These are phyloP conservation scores for Juncus inflexus DNA, from an alignment of 176 grass and related monocot species.

Conservation along the genomic window DNA sequence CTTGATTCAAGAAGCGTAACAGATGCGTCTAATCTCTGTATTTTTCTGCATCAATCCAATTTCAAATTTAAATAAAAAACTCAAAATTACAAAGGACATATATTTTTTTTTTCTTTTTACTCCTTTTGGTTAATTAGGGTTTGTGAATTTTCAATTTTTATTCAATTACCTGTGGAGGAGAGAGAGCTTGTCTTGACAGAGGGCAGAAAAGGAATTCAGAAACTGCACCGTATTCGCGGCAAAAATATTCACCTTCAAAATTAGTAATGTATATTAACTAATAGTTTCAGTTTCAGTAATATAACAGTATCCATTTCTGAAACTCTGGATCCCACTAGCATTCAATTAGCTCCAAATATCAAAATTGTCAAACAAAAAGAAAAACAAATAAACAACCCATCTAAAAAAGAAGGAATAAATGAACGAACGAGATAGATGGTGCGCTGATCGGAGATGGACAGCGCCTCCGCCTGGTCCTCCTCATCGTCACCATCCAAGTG, in stretches of 20 bases:
- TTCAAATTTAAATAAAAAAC: not conserved
- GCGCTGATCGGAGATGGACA: conserved; percentile 64
- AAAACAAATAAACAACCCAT: not conserved
- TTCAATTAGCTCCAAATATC: too few species aligned
- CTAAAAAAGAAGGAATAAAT: not conserved
- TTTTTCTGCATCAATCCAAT: conserved; percentile 13
- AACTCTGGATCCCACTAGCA: too few species aligned
- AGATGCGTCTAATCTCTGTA: conserved; percentile 25
- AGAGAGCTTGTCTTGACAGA: conserved; percentile 52
- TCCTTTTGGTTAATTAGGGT: not conserved
- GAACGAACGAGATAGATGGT: conserved; percentile 60
- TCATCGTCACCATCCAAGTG: conserved; percentile 1
- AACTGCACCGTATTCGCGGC: conserved; percentile 53
- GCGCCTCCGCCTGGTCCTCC: conserved; percentile 29
- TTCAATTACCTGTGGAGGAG: conserved; percentile 46
- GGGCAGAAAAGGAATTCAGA: conserved; percentile 51
- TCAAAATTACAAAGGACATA: not conserved
- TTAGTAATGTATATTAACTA: not conserved
- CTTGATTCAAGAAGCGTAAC: conserved; percentile 26
- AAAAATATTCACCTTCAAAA: conserved; percentile 64
- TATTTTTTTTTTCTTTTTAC: too few species aligned
- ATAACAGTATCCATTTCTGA: not conserved
- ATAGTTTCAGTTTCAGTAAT: not conserved
- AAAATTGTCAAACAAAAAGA: too few species aligned
- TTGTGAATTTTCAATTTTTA: not conserved